phyloP scores from a whole-genome alignment of 2,329 filamentous ascomycete species.

The Penicillium sp. region DNA sequence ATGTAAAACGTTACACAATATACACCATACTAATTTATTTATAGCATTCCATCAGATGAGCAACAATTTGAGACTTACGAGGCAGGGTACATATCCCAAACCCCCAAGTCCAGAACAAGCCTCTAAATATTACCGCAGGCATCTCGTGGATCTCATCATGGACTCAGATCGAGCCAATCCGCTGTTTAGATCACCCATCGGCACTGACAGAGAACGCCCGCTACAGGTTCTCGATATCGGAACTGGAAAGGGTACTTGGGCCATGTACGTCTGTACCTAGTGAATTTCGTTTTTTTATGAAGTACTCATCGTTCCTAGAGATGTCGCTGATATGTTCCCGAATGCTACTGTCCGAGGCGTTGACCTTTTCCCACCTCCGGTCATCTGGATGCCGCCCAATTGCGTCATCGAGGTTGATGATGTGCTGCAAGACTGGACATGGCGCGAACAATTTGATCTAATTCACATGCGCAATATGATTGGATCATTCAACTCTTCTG shows the following conservation, averaged over 20 bases:
- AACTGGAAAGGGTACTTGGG: constrained; percentile 20
- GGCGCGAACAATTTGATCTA: constrained; percentile 24
- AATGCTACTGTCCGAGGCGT: constrained; percentile 23
- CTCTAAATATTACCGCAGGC: background rate
- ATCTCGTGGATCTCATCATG: constrained; percentile 18
- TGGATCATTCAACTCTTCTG: constrained; percentile 13
- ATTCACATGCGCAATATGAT: constrained; percentile 28
- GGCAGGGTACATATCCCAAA: background rate
- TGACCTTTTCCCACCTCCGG: constrained; percentile 27
- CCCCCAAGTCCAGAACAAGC: background rate
- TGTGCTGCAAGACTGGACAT: constrained; percentile 27
- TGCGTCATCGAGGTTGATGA: constrained; percentile 32
- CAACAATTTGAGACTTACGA: constrained; percentile 11
- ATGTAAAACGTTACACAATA: background rate
- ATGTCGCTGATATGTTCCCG: constrained; percentile 25
- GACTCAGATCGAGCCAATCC: constrained; percentile 14
- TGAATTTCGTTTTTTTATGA: no score
- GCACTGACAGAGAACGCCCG: background rate
- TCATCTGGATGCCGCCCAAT: constrained; percentile 30
- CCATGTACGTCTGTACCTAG: constrained; percentile 14
- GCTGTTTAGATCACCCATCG: constrained; percentile 13
- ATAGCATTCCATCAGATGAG: constrained; percentile 9
- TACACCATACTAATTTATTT: background rate
- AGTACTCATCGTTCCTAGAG: constrained; percentile 4
- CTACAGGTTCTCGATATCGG: constrained; percentile 18